Conservation (phyloP, 2,329 filamentous ascomycete genomes). For the Cladorrhinum sp. region DNA sequence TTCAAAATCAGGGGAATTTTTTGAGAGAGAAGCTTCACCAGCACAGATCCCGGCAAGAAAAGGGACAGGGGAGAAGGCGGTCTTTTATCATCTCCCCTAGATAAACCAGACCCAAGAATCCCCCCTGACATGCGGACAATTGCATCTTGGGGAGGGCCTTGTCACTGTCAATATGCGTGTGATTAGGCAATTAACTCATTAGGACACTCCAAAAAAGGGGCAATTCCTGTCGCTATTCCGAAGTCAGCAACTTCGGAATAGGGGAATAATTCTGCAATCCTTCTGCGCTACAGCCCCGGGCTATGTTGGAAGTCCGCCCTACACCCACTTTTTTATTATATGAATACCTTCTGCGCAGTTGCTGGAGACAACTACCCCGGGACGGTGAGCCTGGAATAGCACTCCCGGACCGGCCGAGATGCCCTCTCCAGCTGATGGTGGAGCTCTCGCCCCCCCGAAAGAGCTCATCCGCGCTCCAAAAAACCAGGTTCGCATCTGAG, state of each 20-base stretch:
- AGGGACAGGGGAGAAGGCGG: conserved; percentile 1
- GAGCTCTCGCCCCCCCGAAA: conserved; percentile 2
- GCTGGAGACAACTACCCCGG: no score
- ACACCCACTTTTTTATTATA: neutral
- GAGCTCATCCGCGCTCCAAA: neutral
- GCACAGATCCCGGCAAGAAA: neutral
- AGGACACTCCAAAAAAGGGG: neutral
- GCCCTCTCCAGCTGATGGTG: conserved; percentile 3
- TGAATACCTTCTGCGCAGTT: no score
- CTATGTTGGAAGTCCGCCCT: neutral
- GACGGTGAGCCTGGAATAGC: conserved; percentile 4
- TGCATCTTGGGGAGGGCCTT: conserved; percentile 1
- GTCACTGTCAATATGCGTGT: neutral
- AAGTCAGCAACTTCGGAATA: neutral
- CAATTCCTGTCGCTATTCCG: neutral
- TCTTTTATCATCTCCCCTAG: conserved; percentile 8
- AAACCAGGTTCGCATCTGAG: neutral
- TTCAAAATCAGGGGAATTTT: neutral
- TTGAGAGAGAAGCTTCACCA: conserved; percentile 11
- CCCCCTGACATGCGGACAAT: conserved; percentile 7
- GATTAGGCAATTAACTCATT: conserved; percentile 10
- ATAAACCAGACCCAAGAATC: neutral
- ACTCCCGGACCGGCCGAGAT: conserved; percentile 15
- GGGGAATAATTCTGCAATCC: neutral
- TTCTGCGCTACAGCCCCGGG: neutral